These are phyloP conservation scores for Cordyceps cicadae DNA, from an alignment of 2,329 filamentous ascomycete species.

Conservation along the genomic window DNA sequence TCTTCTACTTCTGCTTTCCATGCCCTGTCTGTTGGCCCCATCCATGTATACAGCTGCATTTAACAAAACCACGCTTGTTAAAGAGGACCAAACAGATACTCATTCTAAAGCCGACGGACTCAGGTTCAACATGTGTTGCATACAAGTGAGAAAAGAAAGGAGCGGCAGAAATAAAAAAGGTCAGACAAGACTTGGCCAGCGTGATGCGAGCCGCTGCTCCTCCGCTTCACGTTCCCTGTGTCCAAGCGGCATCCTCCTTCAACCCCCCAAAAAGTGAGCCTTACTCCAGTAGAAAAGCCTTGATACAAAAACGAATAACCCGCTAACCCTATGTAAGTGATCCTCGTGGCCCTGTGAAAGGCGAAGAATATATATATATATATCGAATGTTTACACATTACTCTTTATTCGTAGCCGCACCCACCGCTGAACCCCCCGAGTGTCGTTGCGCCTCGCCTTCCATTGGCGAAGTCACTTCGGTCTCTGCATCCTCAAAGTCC, in stretches of 20 bases:
- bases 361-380: constrained; percentile 9
- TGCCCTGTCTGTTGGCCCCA: background rate
- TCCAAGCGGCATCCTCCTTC: background rate
- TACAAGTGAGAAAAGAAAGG: background rate
- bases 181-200: too few species aligned
- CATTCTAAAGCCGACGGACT: background rate
- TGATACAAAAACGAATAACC: background rate
- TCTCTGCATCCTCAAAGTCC: constrained; percentile 9
- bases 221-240: background rate
- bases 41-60: background rate
- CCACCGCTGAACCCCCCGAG: background rate
- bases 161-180: background rate
- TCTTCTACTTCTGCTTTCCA: background rate
- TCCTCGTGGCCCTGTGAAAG: background rate
- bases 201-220: background rate
- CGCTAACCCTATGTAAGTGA: constrained; percentile 1
- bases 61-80: background rate
- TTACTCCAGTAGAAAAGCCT: background rate
- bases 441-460: background rate
- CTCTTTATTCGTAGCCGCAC: constrained; percentile 10
- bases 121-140: background rate
- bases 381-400: background rate
- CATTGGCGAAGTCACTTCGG: background rate
- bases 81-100: background rate
- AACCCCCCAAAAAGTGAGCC: background rate